Evolutionary conservation across 306 rosid species (phyloP).

Genomic region (Sindora glabra): DNA sequence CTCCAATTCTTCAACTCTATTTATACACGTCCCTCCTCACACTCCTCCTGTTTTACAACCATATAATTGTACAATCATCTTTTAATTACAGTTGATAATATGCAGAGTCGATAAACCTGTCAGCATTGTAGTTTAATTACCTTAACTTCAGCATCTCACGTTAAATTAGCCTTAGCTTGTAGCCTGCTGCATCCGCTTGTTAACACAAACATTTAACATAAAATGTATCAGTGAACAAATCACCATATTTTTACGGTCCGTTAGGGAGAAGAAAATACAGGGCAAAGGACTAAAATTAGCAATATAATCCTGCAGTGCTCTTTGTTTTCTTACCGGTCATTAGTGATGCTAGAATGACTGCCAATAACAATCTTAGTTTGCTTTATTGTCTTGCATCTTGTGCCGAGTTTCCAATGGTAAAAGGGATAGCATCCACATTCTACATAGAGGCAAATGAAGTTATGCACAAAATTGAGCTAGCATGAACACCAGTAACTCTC

Average conservation of each 20-base stretch:
- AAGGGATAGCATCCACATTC: slow-evolving; percentile 65
- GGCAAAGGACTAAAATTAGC: too few relatives aligned
- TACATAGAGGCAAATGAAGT: slow-evolving; percentile 24
- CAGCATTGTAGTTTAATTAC: not conserved
- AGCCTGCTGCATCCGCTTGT: slow-evolving; percentile 1
- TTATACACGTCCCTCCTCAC: too few relatives aligned
- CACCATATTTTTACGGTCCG: not conserved
- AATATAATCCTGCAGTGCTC: too few relatives aligned
- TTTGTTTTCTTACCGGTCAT: slow-evolving; percentile 17
- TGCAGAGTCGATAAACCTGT: not conserved
- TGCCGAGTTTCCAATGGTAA: slow-evolving; percentile 36
- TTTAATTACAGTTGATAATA: not conserved
- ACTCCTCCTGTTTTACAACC: not conserved
- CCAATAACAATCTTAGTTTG: slow-evolving; percentile 24
- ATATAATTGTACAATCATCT: not conserved
- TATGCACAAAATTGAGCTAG: not conserved
- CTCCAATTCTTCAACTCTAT: not conserved
- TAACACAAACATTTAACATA: not conserved
- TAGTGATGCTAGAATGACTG: slow-evolving; percentile 8
- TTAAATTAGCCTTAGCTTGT: too few relatives aligned
- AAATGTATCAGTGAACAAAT: not conserved
- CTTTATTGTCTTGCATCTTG: slow-evolving; percentile 36
- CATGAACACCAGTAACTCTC: too few relatives aligned
- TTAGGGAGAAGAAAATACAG: too few relatives aligned
- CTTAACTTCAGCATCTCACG: slow-evolving; percentile 1